Evolutionary conservation across 495 filamentous ascomycete genomes (phyloP).

Genomic region (Podospora fimiseda): DNA sequence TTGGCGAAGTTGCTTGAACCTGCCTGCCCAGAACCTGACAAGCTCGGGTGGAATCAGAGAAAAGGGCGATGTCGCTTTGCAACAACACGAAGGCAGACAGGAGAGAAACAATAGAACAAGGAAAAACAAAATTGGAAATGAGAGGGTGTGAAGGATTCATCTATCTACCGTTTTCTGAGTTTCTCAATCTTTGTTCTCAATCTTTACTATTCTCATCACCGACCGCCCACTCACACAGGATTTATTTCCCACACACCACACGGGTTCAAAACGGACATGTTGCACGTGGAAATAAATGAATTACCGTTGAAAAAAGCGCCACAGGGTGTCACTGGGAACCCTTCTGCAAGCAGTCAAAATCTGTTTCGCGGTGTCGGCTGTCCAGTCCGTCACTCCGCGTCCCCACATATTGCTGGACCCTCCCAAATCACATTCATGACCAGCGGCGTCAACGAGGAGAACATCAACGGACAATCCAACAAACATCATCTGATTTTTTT

Average conservation of each 20-base stretch:
- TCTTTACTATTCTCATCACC: no score
- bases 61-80: not conserved
- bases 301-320: slow-evolving; percentile 1
- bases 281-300: slow-evolving; percentile 2
- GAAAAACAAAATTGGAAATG: no score
- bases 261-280: not conserved
- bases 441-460: no score
- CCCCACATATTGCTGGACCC: not conserved
- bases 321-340: slow-evolving; percentile 4
- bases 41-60: not conserved
- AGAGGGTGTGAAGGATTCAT: not conserved
- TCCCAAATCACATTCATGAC: not conserved
- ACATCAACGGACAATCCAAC: no score
- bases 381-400: not conserved
- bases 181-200: no score
- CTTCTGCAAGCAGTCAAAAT: no score
- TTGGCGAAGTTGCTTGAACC: slow-evolving; percentile 1
- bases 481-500: not conserved
- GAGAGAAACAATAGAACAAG: not conserved
- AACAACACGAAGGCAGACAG: not conserved
- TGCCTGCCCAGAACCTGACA: no score
- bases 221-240: no score
- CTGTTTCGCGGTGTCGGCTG: not conserved
- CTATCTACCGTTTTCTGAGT: no score
- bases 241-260: not conserved